Base-by-base conservation (phyloP, 345 rosid species). In the Dovyalis caffra region DNA sequence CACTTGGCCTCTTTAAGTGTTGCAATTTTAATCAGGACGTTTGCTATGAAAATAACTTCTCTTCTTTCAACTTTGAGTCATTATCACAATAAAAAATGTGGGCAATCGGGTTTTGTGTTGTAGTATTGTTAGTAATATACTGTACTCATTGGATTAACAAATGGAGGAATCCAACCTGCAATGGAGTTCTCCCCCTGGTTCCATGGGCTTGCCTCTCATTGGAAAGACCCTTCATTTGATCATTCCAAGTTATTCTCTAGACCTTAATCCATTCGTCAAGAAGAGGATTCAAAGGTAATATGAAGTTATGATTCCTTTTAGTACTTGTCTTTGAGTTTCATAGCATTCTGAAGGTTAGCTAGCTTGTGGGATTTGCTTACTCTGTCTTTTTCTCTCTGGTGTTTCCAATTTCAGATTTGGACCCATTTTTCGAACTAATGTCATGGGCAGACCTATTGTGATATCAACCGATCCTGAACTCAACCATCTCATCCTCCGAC, bases 401-500 rank as follows among this genome's bases (percentile, higher is more conserved):
- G 11, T 60, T 35, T 38, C 11, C 43, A n/a, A 40, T 71, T 12
- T 26, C 43, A 78, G 76, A 49, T 79, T 71, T 23, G 78, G 82
- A 71, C 78, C 32, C 20, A 64, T 79, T 14, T 82, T 76, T 57
- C 57, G 66, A 29, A 75, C 78, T 1, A 78, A 65, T 6, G n/a
- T 82, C 20, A 64, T 73, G 2, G 80, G 78, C 16, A 43, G 64
- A 33, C 23, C 45, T 3, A 37, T 82, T 34, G 70, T 78, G 18
- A 66, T 79, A 18, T 75, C 72, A 10, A 74, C 77, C 1, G 82
- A 82, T 51, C 40, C 85, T 4, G 71, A 71, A 20, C 51, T 72
- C 34, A 74, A 71, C 74, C 68, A 64, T 16, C 68, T 20, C 47
- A 43, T 82, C 26, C 56, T 73, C 12, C 74, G 71, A 29, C 79